Evolutionary conservation across 148 eudicot genomes (phyloP), one percentile per base, ranked within the genome.

Genomic region (Polygonum aviculare): DNA sequence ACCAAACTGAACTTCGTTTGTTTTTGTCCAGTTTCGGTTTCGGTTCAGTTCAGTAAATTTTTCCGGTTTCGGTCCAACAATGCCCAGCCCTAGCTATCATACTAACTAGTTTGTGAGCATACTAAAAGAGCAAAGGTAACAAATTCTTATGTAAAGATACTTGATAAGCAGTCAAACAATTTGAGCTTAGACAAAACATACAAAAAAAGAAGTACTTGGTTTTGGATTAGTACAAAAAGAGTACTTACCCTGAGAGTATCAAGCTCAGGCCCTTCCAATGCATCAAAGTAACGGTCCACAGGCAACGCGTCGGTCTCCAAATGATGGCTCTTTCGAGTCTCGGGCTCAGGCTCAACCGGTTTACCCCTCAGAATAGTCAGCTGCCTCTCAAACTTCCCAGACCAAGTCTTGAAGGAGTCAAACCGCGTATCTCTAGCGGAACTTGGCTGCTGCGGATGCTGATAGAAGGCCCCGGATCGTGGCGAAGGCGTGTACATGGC

Each of bases 381-480:
- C 55, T 90, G 91, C 38, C 92, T 83, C 84, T 94, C 98, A 1
- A 94, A 89, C 73, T 76, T 90, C 0, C 98, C 97, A 12, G 93
- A 90, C 93, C 95, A 90, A 33, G 98, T 94, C 73, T 89, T 94
- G 81, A 91, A 94, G 12, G 97, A 90, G 79, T 94, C 90, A 52
- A 78, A 94, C 78, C 88, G 77, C 5, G 81, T 79, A 69, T 92
- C 98, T 75, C 77, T 85, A 21, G 84, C 74, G 16, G 41, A 67
- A 2, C 38, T 36, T 14, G 72, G 72, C 22, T 67, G 72, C 7
- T 44, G 48, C 38, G 44, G 72, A 35, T 35, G 40, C 1, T 35
- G 11, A 8, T 39, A 5, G 5, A 22, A 57, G 70, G 76, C 2
- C 81, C 79, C 69, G 78, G 75, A 72, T 21, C 78, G 67, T 54